A percentile compares a stretch with the other conserved stretches of the same genome.
Evolutionary conservation across 495 filamentous ascomycete genomes (phyloP).

Genomic region (Hypoxylon crocopeplum): DNA sequence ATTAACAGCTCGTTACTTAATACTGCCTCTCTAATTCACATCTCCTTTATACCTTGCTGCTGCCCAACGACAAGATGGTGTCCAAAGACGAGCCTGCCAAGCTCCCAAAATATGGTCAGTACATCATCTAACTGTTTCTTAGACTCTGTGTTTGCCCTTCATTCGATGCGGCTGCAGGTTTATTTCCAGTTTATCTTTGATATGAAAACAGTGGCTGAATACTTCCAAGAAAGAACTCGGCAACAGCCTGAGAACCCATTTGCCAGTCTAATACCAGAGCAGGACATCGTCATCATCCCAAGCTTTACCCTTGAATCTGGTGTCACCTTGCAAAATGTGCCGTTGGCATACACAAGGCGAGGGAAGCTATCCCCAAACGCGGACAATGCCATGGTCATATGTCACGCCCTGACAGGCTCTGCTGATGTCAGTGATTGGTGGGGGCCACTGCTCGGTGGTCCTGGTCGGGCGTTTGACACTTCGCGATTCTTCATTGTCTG

Average conservation of each 20-base stretch:
- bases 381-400: constrained; percentile 96
- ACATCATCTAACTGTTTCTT: too few species aligned
- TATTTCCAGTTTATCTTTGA: too few species aligned
- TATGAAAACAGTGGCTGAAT: constrained; percentile 57
- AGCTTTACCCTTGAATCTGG: constrained; percentile 94
- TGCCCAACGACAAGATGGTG: constrained; percentile 26
- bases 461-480: constrained; percentile 89
- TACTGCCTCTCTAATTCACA: background rate
- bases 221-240: constrained; percentile 63
- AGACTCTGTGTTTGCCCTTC: too few species aligned
- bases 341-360: constrained; percentile 88
- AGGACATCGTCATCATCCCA: constrained; percentile 83
- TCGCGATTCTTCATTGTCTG: constrained; percentile 94
- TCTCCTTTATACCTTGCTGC: background rate
- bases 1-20: background rate
- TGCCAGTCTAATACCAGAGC: constrained; percentile 81
- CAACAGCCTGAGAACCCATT: constrained; percentile 92
- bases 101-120: constrained; percentile 52
- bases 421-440: constrained; percentile 98
- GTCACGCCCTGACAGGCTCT: constrained; percentile 94
- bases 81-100: constrained; percentile 6
- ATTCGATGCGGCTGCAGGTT: too few species aligned
- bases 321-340: constrained; percentile 83
- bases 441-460: constrained; percentile 90
- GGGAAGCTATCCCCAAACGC: constrained; percentile 74